Evolutionary conservation across 129 eudicot genomes (phyloP).

Genomic region (Ambrosia artemisiifolia): DNA sequence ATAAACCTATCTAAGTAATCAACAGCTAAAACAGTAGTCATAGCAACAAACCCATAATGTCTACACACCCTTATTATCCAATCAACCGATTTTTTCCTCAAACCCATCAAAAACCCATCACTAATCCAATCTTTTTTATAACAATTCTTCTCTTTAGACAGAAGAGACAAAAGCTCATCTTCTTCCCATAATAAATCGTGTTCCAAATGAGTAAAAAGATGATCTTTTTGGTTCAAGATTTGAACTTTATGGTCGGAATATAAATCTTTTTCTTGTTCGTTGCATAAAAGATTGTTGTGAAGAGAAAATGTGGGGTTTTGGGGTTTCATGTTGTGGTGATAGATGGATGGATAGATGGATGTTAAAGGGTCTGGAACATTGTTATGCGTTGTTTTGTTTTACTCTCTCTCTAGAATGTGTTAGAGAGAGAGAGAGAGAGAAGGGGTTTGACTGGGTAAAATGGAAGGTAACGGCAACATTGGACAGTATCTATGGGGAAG

Average conservation of each 20-base stretch:
- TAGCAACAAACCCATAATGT: conserved; percentile 48
- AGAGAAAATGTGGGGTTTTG: conserved; percentile 10
- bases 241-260: conserved; percentile 9
- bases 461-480: conserved; percentile 35
- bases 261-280: conserved; percentile 26
- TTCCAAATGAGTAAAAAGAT: conserved; percentile 31
- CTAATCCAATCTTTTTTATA: background rate
- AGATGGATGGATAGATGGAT: no score
- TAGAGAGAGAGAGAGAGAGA: conserved; percentile 11
- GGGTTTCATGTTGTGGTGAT: conserved; percentile 7
- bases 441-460: conserved; percentile 9
- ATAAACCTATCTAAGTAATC: conserved; percentile 70
- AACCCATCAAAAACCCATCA: conserved; percentile 6
- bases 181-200: conserved; percentile 29
- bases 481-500: conserved; percentile 28
- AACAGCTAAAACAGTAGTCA: conserved; percentile 67
- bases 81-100: conserved; percentile 51
- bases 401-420: background rate
- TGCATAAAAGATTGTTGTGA: conserved; percentile 25
- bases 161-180: conserved; percentile 25
- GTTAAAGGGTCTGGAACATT: conserved; percentile 8
- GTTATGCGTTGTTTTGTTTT: background rate
- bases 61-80: conserved; percentile 70
- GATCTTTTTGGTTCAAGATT: conserved; percentile 18
- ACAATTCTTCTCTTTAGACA: conserved; percentile 11